These are phyloP conservation scores for Cryptosporidium muris DNA, from an alignment of 169 alveolate species.

Conservation along the genomic window DNA sequence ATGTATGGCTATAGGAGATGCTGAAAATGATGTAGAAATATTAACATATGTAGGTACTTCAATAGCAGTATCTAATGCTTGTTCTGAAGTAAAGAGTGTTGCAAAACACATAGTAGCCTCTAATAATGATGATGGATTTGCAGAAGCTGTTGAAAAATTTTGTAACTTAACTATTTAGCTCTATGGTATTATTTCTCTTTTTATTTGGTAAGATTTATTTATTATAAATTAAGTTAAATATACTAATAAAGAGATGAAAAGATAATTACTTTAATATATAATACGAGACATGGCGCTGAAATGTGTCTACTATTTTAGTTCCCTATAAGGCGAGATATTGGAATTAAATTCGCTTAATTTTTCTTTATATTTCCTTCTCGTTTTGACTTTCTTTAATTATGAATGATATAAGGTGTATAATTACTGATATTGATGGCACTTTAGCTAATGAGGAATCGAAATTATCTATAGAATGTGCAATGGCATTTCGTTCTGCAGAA, in stretches of 20 bases:
- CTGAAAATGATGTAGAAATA: constrained; percentile 82
- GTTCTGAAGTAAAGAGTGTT: constrained; percentile 75
- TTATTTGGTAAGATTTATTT: too few species aligned
- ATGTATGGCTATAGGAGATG: constrained; percentile 82
- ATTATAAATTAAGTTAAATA: too few species aligned
- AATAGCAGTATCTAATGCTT: constrained; percentile 78
- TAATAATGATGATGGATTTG: constrained; percentile 73
- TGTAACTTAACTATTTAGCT: constrained; percentile 20
- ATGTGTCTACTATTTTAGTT: too few species aligned
- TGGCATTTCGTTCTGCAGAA: constrained; percentile 2
- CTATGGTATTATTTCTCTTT: too few species aligned
- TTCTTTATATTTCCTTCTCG: too few species aligned
- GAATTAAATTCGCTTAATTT: too few species aligned
- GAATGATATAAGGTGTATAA: constrained; percentile 6
- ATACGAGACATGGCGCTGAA: too few species aligned
- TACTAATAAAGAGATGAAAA: too few species aligned
- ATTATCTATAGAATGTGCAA: constrained; percentile 9
- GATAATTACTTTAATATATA: too few species aligned
- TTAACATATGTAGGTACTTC: constrained; percentile 74
- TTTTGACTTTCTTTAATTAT: too few species aligned
- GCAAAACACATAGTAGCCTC: constrained; percentile 74
- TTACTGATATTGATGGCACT: constrained; percentile 41
- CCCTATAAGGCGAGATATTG: too few species aligned
- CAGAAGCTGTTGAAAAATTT: constrained; percentile 69
- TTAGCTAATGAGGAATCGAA: constrained; percentile 11